Evolutionary conservation across 805 yeast species (phyloP), one percentile per base, ranked within the genome.

Genomic region (Barnettozyma populi): DNA sequence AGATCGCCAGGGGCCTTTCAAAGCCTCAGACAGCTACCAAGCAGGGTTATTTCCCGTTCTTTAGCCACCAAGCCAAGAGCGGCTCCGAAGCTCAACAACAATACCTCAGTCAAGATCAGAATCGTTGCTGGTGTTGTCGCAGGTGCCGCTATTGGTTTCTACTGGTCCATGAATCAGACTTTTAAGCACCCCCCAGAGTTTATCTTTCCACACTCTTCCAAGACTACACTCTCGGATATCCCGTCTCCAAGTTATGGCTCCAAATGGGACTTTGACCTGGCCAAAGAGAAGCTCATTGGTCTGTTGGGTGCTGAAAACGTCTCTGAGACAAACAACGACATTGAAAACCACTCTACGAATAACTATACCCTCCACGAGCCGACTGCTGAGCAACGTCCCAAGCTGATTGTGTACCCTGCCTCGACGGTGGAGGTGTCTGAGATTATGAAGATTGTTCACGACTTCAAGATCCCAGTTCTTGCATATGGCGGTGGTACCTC

Each of bases 401-500:
- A 67, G 68, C 35, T 58, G 10, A 71, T 82, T 3, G 72, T 74
- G 1, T 82, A 70, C 50, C 85, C 86, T 1, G 65, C 66, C 20
- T 64, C 75, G 50, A 78, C 84, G 0, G 75, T 78, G 48, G 74
- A 80, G 50, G 84, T 82, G 0, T 74, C 82, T 1, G 58, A 65
- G 24, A 67, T 82, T 13, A 68, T 81, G 64, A 75, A 75, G 54
- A 64, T 79, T 6, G 75, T 80, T 46, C 75, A 80, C 57, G 66
- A 72, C 49, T 70, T 71, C 55, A 60, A 61, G 27, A 71, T 82
- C 6, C 87, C 87, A 6, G 77, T 82, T 49, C 76, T 82, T 23
- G 84, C 86, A 1, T 77, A 64, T 29, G 72, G 81, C 2, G 87
- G 86, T 3, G 82, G 82, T 21, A 75, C 86, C 0, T 78, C 86